These are phyloP conservation scores for Eimeria necatrix DNA, from an alignment of 169 alveolate species.

Conservation along the genomic window DNA sequence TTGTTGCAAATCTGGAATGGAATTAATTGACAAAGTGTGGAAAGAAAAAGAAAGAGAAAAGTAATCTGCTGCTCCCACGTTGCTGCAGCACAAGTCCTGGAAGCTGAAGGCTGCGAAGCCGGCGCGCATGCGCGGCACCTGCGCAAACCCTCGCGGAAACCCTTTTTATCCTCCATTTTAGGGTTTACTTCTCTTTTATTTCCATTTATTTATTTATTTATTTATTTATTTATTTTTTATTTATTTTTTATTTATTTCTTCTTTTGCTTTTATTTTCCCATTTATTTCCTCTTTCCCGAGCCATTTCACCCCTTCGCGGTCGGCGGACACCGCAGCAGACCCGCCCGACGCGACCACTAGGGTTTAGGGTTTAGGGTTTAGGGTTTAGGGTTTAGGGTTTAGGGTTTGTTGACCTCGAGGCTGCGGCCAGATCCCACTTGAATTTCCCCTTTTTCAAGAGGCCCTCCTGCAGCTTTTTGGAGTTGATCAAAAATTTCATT, in stretches of 20 bases:
- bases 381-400: constrained; percentile 42
- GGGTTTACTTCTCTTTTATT: neutral
- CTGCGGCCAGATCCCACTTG: neutral
- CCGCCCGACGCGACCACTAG: no score
- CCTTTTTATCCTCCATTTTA: neutral
- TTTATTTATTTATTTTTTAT: no score
- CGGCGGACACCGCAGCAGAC: no score
- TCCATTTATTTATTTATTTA: no score
- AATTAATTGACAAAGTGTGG: constrained; percentile 57
- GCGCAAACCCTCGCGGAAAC: neutral
- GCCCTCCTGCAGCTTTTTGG: constrained; percentile 27
- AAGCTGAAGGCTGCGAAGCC: constrained; percentile 65
- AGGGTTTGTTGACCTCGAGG: constrained; percentile 11
- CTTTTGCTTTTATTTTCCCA: no score
- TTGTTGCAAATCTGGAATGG: constrained; percentile 32
- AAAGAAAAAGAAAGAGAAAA: constrained; percentile 18
- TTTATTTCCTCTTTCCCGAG: no score
- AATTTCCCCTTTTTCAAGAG: neutral
- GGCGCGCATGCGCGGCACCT: constrained; percentile 57
- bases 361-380: constrained; percentile 23
- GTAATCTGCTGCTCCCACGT: constrained; percentile 76
- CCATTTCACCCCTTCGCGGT: no score
- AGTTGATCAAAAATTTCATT: constrained; percentile 55
- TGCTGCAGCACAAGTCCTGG: constrained; percentile 44
- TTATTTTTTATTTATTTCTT: no score